A percentile compares a stretch with the other conserved stretches of the same genome.
These are phyloP conservation scores for Caloboletus firmus DNA, from an alignment of 1,284 basidiomycete genomes.

Conservation along the genomic window DNA sequence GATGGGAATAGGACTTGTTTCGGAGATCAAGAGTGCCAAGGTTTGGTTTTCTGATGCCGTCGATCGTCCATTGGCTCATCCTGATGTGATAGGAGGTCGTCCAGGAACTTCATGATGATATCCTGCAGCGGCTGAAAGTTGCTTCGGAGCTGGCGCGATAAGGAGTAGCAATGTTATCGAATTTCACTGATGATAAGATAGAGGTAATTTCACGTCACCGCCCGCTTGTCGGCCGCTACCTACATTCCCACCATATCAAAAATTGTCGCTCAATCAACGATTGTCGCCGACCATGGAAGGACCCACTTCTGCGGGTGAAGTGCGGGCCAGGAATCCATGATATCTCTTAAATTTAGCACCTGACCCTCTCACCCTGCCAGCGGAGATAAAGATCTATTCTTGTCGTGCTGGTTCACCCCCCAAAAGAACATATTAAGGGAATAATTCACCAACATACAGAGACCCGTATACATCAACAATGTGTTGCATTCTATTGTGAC, in stretches of 20 bases:
- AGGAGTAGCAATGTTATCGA: conserved; percentile 16
- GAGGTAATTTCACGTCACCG: conserved; percentile 1
- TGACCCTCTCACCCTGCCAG: conserved; percentile 4
- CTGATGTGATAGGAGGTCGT: conserved; percentile 46
- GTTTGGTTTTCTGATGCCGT: conserved; percentile 38
- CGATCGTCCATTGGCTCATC: conserved; percentile 4
- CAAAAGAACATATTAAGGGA: neutral
- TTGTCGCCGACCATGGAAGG: conserved; percentile 5
- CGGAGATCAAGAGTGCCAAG: conserved; percentile 54
- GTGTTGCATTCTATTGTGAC: conserved; percentile 18
- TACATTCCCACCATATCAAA: conserved; percentile 27
- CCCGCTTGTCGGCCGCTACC: neutral
- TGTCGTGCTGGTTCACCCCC: neutral
- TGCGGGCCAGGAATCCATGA: conserved; percentile 10
- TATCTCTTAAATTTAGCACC: conserved; percentile 11
- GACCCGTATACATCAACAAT: conserved; percentile 22
- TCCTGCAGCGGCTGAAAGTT: conserved; percentile 37
- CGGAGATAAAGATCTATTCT: conserved; percentile 22
- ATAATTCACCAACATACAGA: conserved; percentile 5
- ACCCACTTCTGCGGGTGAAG: conserved; percentile 1
- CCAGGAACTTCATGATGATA: conserved; percentile 47
- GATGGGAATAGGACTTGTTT: conserved; percentile 60
- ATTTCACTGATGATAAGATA: conserved; percentile 26
- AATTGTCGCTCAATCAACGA: conserved; percentile 9
- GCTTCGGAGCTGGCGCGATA: conserved; percentile 26